These are phyloP conservation scores for Boletus reticuloceps DNA, from an alignment of 768 basidiomycete species.

Conservation along the genomic window DNA sequence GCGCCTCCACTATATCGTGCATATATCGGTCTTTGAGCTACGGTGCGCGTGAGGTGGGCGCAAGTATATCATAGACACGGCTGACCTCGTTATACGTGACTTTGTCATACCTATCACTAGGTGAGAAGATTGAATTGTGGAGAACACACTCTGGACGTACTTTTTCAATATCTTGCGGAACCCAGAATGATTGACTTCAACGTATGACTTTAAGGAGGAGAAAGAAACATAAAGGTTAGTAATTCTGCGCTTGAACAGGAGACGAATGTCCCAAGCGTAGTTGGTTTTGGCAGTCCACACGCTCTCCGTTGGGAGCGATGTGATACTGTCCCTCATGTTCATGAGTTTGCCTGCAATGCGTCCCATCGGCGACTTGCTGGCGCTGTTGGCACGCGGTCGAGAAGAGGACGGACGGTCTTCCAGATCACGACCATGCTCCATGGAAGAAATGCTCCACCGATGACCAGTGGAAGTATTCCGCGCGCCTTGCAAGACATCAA, in stretches of 20 bases:
- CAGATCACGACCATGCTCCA: slow-evolving; percentile 37
- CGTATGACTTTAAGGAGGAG: slow-evolving; percentile 77
- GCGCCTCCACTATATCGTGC: slow-evolving; percentile 61
- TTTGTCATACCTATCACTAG: slow-evolving; percentile 82
- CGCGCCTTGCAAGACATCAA: slow-evolving; percentile 10
- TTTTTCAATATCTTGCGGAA: slow-evolving; percentile 97
- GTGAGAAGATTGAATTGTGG: not conserved
- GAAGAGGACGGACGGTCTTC: slow-evolving; percentile 28
- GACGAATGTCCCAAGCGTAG: slow-evolving; percentile 78
- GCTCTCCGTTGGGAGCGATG: slow-evolving; percentile 42
- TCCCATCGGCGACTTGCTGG: slow-evolving; percentile 35
- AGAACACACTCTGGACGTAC: slow-evolving; percentile 39
- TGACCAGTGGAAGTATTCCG: slow-evolving; percentile 6
- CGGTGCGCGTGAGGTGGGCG: not conserved
- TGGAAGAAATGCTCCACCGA: slow-evolving; percentile 48
- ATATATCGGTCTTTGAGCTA: slow-evolving; percentile 80
- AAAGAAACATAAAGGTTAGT: slow-evolving; percentile 77
- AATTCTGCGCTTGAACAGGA: slow-evolving; percentile 88
- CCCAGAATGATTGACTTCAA: slow-evolving; percentile 89
- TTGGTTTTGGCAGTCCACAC: slow-evolving; percentile 81
- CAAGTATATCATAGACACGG: not conserved
- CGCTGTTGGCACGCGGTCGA: slow-evolving; percentile 21
- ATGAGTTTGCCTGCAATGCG: slow-evolving; percentile 48
- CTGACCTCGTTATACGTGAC: slow-evolving; percentile 70
- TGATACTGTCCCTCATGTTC: slow-evolving; percentile 51